Conservation (phyloP, 2,329 filamentous ascomycete species). For the Aspergillus spinulosporus region DNA sequence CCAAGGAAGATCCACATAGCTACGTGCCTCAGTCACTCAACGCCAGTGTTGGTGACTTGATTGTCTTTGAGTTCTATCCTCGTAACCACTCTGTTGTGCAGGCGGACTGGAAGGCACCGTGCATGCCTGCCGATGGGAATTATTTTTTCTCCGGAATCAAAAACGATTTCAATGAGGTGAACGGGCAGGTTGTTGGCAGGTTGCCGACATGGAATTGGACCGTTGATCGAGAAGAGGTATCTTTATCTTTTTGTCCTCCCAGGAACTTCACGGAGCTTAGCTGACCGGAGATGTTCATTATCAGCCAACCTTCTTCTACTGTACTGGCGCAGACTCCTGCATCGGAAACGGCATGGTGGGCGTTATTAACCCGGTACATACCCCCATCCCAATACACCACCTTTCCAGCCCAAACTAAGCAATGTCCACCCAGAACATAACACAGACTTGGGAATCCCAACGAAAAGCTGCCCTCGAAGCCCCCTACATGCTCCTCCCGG, state of each 20-base stretch:
- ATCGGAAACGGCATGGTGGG: conserved; percentile 69
- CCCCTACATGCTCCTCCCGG: conserved; percentile 57
- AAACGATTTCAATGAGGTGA: conserved; percentile 50
- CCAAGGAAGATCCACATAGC: conserved; percentile 32
- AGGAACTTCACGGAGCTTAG: background rate
- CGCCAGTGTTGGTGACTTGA: conserved; percentile 34
- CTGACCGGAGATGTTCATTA: background rate
- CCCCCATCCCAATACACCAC: background rate
- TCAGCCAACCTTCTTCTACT: conserved; percentile 68
- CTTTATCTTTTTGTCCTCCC: background rate
- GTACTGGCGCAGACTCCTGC: conserved; percentile 67
- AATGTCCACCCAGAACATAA: conserved; percentile 41
- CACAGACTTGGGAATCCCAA: conserved; percentile 52
- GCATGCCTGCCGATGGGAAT: conserved; percentile 53
- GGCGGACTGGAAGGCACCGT: conserved; percentile 60
- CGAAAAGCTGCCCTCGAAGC: conserved; percentile 50
- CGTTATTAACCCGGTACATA: conserved; percentile 66
- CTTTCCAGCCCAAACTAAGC: background rate
- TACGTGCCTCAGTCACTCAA: conserved; percentile 33
- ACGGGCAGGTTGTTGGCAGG: conserved; percentile 43
- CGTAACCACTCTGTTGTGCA: conserved; percentile 65
- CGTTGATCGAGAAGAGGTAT: conserved; percentile 59
- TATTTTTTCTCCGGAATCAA: conserved; percentile 36
- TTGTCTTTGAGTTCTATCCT: conserved; percentile 63
- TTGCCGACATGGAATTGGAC: conserved; percentile 41